Evolutionary conservation across 208 protist species (phyloP), one percentile per base, ranked within the genome.

Genomic region (Leishmania gerbilli): DNA sequence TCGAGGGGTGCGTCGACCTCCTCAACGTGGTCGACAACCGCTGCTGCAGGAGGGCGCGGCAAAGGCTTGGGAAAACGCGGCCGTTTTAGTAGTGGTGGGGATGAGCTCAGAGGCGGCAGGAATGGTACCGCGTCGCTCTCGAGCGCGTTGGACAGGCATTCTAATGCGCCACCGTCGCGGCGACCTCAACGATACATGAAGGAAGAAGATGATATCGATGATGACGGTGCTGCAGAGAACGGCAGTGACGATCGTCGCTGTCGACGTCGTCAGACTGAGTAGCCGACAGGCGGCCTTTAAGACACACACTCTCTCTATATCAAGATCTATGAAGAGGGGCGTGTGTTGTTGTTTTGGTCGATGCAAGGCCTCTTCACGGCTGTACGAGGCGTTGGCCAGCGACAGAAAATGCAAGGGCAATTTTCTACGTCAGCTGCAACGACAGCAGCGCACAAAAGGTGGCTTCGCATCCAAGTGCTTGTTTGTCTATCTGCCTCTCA

Each of bases 141-240:
- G 42, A 56, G 49, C 7, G 79, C 76, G 21, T 82, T 83, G 19
- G 83, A 68, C 37, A 69, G 79, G 21, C 24, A 77, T 45, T 67
- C 72, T 0, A 76, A 86, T 45, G 82, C 78, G 24, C 74, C 74
- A 15, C 78, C 78, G 40, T 79, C 65, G 37, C 82, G 78, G n/a
- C 78, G 77, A 7, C 76, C 68, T 17, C 76, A 21, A 27, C 79
- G 71, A 40, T 19, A 51, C 17, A 17, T 40, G 24, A 53, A 68
- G 15, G 75, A 80, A 17, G 84, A 81, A 19, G 80, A 62, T 1
- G 78, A 71, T 8, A 78, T 47, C 19, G 71, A 76, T 6, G 64
- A 79, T 49, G 60, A 74, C 47, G 72, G 71, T 40, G 37, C 9
- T 19, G 64, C 42, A 4, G 76, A 37, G 34, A 60, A 37, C 21